These are phyloP conservation scores for Geotrichum fermentans DNA, from an alignment of 1,139 yeast species.

Conservation along the genomic window DNA sequence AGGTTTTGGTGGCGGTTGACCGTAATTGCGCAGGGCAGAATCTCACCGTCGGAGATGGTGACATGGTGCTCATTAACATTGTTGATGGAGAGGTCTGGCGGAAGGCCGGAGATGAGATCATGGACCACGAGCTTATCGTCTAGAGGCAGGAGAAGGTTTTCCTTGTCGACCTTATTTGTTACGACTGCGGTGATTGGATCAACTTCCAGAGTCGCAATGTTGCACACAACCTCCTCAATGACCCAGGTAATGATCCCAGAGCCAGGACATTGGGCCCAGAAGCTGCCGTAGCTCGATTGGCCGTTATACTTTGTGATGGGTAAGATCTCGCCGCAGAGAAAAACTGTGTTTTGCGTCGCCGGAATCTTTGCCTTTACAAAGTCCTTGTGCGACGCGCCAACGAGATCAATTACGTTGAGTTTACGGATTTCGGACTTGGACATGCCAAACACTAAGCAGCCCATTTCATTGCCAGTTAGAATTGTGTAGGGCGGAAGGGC, in stretches of 20 bases:
- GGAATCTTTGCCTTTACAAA: slow-evolving; percentile 34
- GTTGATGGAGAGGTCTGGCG: slow-evolving; percentile 15
- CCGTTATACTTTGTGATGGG: slow-evolving; percentile 47
- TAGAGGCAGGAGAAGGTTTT: slow-evolving; percentile 21
- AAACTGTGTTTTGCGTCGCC: slow-evolving; percentile 47
- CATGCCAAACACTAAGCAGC: slow-evolving; percentile 82
- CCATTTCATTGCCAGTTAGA: slow-evolving; percentile 82
- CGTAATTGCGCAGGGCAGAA: slow-evolving; percentile 16
- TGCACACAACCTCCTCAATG: slow-evolving; percentile 83
- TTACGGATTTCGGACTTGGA: slow-evolving; percentile 59
- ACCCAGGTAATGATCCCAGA: slow-evolving; percentile 71
- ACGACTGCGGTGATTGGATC: slow-evolving; percentile 31
- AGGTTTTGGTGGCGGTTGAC: background rate
- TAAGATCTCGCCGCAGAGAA: slow-evolving; percentile 53
- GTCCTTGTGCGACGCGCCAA: slow-evolving; percentile 52
- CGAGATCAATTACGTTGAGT: slow-evolving; percentile 65
- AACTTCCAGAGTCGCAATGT: slow-evolving; percentile 60
- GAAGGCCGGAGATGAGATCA: slow-evolving; percentile 21
- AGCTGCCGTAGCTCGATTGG: slow-evolving; percentile 37
- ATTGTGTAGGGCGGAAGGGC: slow-evolving; percentile 73
- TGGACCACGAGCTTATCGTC: slow-evolving; percentile 18
- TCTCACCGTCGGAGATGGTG: slow-evolving; percentile 17
- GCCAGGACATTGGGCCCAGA: slow-evolving; percentile 69
- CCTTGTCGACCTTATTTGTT: slow-evolving; percentile 23
- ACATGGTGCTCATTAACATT: slow-evolving; percentile 15